Conservation (phyloP, 495 filamentous ascomycete species). For the Pyrenopolyporus hunteri region DNA sequence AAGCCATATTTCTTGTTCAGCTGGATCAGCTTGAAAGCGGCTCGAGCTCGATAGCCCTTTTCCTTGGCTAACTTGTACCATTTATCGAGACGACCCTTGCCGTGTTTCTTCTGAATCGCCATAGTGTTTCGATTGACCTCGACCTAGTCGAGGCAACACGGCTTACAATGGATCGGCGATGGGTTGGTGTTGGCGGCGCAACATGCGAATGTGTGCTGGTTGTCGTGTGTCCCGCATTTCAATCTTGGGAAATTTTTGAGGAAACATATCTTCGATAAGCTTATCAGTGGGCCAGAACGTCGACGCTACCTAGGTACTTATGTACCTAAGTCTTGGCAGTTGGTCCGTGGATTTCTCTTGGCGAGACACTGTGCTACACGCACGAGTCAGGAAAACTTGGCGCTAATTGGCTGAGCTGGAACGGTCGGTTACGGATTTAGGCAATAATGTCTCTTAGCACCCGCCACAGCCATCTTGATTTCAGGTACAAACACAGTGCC, state of each 20-base stretch:
- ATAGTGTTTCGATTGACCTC: slow-evolving; percentile 53
- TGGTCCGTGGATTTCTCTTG: not conserved
- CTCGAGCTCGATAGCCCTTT: slow-evolving; percentile 94
- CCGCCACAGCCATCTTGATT: not conserved
- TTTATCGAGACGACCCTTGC: slow-evolving; percentile 98
- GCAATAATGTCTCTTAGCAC: slow-evolving; percentile 1
- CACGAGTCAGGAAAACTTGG: not conserved
- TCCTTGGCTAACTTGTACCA: slow-evolving; percentile 93
- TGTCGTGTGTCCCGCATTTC: slow-evolving; percentile 22
- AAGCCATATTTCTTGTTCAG: slow-evolving; percentile 99
- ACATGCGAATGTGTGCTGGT: too few species aligned
- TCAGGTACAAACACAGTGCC: not conserved
- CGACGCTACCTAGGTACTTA: too few species aligned
- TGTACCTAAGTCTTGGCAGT: slow-evolving; percentile 11
- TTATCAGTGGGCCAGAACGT: slow-evolving; percentile 12
- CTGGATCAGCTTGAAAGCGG: slow-evolving; percentile 98
- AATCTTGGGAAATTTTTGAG: slow-evolving; percentile 28
- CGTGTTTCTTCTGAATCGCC: slow-evolving; percentile 99
- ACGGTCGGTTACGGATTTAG: slow-evolving; percentile 17
- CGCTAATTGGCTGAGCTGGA: slow-evolving; percentile 15
- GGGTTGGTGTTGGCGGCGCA: slow-evolving; percentile 8
- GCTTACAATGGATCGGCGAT: not conserved
- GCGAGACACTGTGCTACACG: slow-evolving; percentile 9
- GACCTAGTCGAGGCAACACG: slow-evolving; percentile 1
- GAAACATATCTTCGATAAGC: slow-evolving; percentile 25